These are phyloP conservation scores for Podila minutissima DNA, from an alignment of 192 early-diverging fungal species.

Conservation along the genomic window DNA sequence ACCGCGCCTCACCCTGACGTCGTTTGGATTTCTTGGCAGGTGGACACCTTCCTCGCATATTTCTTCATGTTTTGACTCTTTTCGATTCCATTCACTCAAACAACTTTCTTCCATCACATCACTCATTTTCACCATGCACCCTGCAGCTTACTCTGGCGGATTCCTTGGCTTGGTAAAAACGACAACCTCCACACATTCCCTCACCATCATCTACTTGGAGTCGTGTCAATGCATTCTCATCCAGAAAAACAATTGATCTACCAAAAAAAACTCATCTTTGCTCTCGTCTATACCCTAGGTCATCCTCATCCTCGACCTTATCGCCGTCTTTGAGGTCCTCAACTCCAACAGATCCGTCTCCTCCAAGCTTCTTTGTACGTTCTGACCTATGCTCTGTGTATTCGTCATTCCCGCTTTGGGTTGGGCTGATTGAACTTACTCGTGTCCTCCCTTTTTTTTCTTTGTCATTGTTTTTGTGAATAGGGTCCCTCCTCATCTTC, in stretches of 20 bases:
- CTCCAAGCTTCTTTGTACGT: slow-evolving; percentile 60
- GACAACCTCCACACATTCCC: neutral
- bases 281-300: slow-evolving; percentile 15
- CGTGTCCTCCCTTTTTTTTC: too few relatives aligned
- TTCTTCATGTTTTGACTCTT: slow-evolving; percentile 5
- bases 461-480: neutral
- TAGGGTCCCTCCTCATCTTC: slow-evolving; percentile 65
- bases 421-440: too few relatives aligned
- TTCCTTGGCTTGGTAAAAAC: slow-evolving; percentile 37
- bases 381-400: neutral
- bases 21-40: neutral
- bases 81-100: neutral
- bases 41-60: neutral
- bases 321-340: slow-evolving; percentile 67
- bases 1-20: too few relatives aligned
- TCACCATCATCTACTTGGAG: too few relatives aligned
- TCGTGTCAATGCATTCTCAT: too few relatives aligned
- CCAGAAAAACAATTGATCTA: neutral
- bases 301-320: slow-evolving; percentile 64
- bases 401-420: too few relatives aligned
- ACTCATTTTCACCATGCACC: slow-evolving; percentile 18
- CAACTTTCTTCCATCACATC: neutral
- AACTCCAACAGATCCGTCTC: slow-evolving; percentile 54
- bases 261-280: too few relatives aligned
- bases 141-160: slow-evolving; percentile 34